These are phyloP conservation scores for Botrytis tulipae DNA, from an alignment of 2,329 filamentous ascomycete genomes.

Conservation along the genomic window DNA sequence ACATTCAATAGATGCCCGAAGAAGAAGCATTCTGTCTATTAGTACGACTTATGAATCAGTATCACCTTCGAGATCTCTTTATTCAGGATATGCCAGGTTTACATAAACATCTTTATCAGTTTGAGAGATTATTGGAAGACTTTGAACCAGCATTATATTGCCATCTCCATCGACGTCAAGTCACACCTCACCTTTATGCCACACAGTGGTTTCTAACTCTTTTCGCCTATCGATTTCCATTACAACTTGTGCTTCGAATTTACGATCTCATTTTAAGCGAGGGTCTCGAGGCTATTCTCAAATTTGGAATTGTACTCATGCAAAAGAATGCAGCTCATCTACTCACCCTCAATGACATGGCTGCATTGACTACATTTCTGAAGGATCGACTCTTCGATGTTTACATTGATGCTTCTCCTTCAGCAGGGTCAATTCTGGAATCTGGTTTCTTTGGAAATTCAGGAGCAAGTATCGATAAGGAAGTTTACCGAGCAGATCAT, in stretches of 20 bases:
- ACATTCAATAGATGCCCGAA: conserved; percentile 73
- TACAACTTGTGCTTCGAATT: conserved; percentile 92
- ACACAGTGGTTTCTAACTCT: conserved; percentile 99
- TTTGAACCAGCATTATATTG: conserved; percentile 92
- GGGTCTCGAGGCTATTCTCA: conserved; percentile 87
- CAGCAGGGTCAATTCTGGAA: conserved; percentile 88
- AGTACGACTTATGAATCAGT: conserved; percentile 94
- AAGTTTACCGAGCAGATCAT: conserved; percentile 91
- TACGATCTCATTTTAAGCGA: conserved; percentile 95
- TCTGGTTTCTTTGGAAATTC: conserved; percentile 97
- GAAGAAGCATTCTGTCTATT: conserved; percentile 94
- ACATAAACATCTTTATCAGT: conserved; percentile 90
- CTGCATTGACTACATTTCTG: conserved; percentile 80
- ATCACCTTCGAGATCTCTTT: conserved; percentile 88
- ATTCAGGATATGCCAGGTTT: conserved; percentile 94
- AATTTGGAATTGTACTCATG: conserved; percentile 94
- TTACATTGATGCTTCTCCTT: conserved; percentile 93
- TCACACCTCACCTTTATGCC: conserved; percentile 89
- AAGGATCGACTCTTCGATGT: conserved; percentile 95
- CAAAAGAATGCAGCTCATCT: conserved; percentile 82
- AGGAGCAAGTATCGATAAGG: conserved; percentile 85
- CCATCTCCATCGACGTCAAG: conserved; percentile 82
- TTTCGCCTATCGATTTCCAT: conserved; percentile 96
- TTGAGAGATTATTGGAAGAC: conserved; percentile 91
- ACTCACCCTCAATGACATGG: conserved; percentile 87